A percentile compares a stretch with the other conserved stretches of the same genome.
Conservation (phyloP, 1,139 yeast species). For the Pichia sp. region DNA sequence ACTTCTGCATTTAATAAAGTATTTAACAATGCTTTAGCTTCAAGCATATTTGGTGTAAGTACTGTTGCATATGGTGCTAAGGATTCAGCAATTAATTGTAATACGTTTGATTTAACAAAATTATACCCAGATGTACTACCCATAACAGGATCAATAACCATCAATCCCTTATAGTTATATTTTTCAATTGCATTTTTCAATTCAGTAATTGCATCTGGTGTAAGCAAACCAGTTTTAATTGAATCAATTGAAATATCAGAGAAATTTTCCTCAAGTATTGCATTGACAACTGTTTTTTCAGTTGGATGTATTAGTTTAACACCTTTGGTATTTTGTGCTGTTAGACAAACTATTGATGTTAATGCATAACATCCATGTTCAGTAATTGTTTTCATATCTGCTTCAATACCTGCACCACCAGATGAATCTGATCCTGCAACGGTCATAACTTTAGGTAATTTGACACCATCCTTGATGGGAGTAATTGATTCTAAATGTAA, state of each 20-base stretch:
- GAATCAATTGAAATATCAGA: slow-evolving; percentile 51
- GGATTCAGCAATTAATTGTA: background rate
- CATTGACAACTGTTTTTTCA: background rate
- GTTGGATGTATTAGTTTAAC: slow-evolving; percentile 34
- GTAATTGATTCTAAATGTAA: slow-evolving; percentile 3
- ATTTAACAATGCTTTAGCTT: slow-evolving; percentile 10
- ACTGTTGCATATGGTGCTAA: slow-evolving; percentile 2
- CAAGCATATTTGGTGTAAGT: slow-evolving; percentile 13
- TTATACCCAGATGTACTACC: slow-evolving; percentile 14
- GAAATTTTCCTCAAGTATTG: slow-evolving; percentile 9
- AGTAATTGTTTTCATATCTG: slow-evolving; percentile 77
- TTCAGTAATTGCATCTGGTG: slow-evolving; percentile 38
- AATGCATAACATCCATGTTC: slow-evolving; percentile 76
- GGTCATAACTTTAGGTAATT: slow-evolving; percentile 39
- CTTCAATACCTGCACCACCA: slow-evolving; percentile 96
- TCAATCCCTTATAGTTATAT: slow-evolving; percentile 28
- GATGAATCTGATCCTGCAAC: slow-evolving; percentile 84
- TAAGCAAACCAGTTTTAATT: slow-evolving; percentile 79
- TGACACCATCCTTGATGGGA: background rate
- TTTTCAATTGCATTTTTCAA: slow-evolving; percentile 37
- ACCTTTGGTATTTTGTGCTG: slow-evolving; percentile 72
- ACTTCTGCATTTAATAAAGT: background rate
- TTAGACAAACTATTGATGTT: slow-evolving; percentile 74
- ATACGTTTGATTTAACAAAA: slow-evolving; percentile 1
- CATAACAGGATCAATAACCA: slow-evolving; percentile 15